A percentile compares a stretch with the other conserved stretches of the same genome.
phyloP scores from a whole-genome alignment of 2,329 filamentous ascomycete genomes.

The Phialemoniopsis sp. region DNA sequence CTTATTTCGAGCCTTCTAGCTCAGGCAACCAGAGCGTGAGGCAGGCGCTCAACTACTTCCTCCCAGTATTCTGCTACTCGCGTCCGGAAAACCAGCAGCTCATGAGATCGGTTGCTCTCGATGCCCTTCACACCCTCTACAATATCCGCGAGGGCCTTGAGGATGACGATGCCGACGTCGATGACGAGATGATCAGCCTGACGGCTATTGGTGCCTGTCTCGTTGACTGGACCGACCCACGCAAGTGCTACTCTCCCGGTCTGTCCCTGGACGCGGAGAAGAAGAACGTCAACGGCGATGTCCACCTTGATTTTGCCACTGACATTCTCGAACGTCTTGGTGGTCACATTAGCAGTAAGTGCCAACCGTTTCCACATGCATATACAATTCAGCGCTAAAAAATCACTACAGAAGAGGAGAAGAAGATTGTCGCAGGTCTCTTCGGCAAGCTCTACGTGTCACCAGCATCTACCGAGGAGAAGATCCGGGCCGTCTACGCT shows the following conservation, averaged over 20 bases:
- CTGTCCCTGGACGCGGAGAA: constrained; percentile 49
- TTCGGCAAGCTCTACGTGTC: constrained; percentile 80
- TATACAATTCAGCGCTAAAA: constrained; percentile 17
- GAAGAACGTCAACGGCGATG: constrained; percentile 67
- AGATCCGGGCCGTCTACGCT: constrained; percentile 53
- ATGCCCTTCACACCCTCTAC: constrained; percentile 70
- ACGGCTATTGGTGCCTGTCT: constrained; percentile 76
- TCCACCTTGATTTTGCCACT: constrained; percentile 74
- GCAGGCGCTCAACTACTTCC: constrained; percentile 87
- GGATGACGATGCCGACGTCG: constrained; percentile 71
- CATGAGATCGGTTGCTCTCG: constrained; percentile 71
- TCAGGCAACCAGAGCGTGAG: constrained; percentile 75
- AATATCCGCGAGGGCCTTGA: constrained; percentile 69
- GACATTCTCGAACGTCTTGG: constrained; percentile 74
- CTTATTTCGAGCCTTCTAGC: constrained; percentile 87
- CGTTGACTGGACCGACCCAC: constrained; percentile 91
- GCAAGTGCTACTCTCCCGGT: constrained; percentile 62
- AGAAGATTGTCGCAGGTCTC: constrained; percentile 73
- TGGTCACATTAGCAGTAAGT: constrained; percentile 63
- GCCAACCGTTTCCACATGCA: background rate
- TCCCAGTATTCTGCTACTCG: constrained; percentile 91
- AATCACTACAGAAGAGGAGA: constrained; percentile 66
- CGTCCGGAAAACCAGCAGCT: constrained; percentile 76
- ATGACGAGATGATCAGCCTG: constrained; percentile 75
- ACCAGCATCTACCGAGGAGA: constrained; percentile 56